These are phyloP conservation scores for Eutypella sp. DNA, from an alignment of 2,329 filamentous ascomycete genomes.

Conservation along the genomic window DNA sequence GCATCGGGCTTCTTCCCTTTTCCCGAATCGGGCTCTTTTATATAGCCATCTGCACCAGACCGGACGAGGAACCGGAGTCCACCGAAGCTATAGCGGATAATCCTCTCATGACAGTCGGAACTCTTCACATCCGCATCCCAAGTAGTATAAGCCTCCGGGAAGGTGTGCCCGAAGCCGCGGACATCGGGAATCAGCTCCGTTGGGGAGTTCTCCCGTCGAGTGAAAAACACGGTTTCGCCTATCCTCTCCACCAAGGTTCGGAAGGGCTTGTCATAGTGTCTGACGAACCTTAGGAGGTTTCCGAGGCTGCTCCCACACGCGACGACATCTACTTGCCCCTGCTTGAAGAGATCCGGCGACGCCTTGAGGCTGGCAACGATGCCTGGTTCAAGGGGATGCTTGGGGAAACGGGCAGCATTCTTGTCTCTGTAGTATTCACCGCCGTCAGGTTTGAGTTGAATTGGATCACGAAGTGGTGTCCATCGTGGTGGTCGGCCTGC, in stretches of 20 bases:
- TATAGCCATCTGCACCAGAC: slow-evolving; percentile 55
- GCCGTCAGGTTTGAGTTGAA: slow-evolving; percentile 36
- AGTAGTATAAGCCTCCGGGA: slow-evolving; percentile 61
- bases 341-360: slow-evolving; percentile 5
- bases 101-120: slow-evolving; percentile 57
- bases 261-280: slow-evolving; percentile 42
- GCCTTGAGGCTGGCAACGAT: slow-evolving; percentile 32
- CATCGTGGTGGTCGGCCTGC: slow-evolving; percentile 46
- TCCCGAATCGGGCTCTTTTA: slow-evolving; percentile 7
- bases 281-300: slow-evolving; percentile 54
- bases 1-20: background rate
- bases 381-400: slow-evolving; percentile 46
- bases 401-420: slow-evolving; percentile 46
- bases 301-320: slow-evolving; percentile 58
- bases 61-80: slow-evolving; percentile 47
- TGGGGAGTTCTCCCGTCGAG: slow-evolving; percentile 57
- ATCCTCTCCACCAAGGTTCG: slow-evolving; percentile 55
- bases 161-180: slow-evolving; percentile 59
- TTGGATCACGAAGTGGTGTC: slow-evolving; percentile 35
- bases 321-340: slow-evolving; percentile 45
- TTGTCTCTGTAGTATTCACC: slow-evolving; percentile 49
- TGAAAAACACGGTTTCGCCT: slow-evolving; percentile 55
- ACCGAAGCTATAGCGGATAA: slow-evolving; percentile 55
- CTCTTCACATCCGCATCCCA: slow-evolving; percentile 51
- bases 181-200: slow-evolving; percentile 51